Evolutionary conservation across 1,284 basidiomycete species (phyloP).

Genomic region (Schizophyllum amplum): DNA sequence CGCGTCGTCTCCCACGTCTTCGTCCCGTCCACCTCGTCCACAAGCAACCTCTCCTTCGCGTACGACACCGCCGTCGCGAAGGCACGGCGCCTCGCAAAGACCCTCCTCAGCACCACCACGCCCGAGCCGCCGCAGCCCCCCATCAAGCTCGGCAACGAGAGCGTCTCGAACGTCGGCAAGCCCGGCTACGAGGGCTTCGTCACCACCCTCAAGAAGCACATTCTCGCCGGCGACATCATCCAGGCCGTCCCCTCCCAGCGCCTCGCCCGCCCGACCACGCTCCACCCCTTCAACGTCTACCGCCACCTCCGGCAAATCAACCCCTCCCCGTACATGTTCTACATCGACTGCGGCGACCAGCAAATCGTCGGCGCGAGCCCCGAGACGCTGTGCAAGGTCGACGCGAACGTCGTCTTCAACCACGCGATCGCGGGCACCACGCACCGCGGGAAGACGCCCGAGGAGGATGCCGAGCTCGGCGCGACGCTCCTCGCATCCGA

Average conservation of each 20-base stretch:
- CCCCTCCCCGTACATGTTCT: constrained; percentile 99
- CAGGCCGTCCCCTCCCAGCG: constrained; percentile 98
- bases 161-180: constrained; percentile 89
- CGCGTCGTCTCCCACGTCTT: constrained; percentile 96
- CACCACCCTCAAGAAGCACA: constrained; percentile 87
- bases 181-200: constrained; percentile 91
- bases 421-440: constrained; percentile 98
- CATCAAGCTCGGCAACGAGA: constrained; percentile 63
- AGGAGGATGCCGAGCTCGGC: constrained; percentile 85
- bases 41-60: constrained; percentile 62
- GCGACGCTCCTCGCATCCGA: constrained; percentile 73
- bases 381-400: constrained; percentile 96
- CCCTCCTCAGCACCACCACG: constrained; percentile 48
- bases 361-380: constrained; percentile 97
- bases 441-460: constrained; percentile 75
- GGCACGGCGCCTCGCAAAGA: constrained; percentile 66
- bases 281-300: constrained; percentile 98
- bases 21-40: constrained; percentile 59
- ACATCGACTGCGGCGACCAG: constrained; percentile 86
- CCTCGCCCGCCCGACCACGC: constrained; percentile 72
- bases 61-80: constrained; percentile 81
- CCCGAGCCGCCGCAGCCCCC: constrained; percentile 63
- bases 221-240: constrained; percentile 95
- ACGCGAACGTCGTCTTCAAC: constrained; percentile 88
- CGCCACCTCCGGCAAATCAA: constrained; percentile 91